A percentile compares a stretch with the other conserved stretches of the same genome.
These are phyloP conservation scores for Perkinsela sp. DNA, from an alignment of 208 protist species.

Conservation along the genomic window DNA sequence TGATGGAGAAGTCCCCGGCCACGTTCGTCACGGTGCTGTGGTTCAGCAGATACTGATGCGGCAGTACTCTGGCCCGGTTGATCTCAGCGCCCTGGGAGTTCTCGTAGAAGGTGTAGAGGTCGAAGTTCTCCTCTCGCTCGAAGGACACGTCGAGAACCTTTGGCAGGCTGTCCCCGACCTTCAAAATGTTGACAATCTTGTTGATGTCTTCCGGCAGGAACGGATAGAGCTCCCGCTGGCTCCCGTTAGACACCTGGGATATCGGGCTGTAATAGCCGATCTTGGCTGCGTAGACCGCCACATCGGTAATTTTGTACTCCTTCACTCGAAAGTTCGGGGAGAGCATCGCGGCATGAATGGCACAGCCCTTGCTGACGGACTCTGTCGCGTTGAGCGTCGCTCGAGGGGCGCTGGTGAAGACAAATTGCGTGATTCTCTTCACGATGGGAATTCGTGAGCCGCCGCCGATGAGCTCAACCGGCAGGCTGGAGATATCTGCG, in stretches of 20 bases:
- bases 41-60: slow-evolving; percentile 3
- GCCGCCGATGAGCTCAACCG: slow-evolving; percentile 63
- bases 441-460: slow-evolving; percentile 57
- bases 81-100: slow-evolving; percentile 13
- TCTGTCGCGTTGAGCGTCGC: slow-evolving; percentile 65
- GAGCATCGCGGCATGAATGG: slow-evolving; percentile 51
- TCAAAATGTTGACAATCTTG: slow-evolving; percentile 33
- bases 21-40: slow-evolving; percentile 15
- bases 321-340: slow-evolving; percentile 60
- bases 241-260: slow-evolving; percentile 10
- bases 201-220: slow-evolving; percentile 49
- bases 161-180: slow-evolving; percentile 18
- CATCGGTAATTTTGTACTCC: slow-evolving; percentile 40
- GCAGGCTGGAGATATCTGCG: slow-evolving; percentile 11
- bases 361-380: slow-evolving; percentile 40
- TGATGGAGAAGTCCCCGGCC: slow-evolving; percentile 32
- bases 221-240: slow-evolving; percentile 15
- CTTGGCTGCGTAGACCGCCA: slow-evolving; percentile 30
- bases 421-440: slow-evolving; percentile 26
- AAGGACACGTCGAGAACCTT: slow-evolving; percentile 50
- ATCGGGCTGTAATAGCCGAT: slow-evolving; percentile 25
- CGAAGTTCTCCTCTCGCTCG: slow-evolving; percentile 18
- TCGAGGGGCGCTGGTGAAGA: slow-evolving; percentile 19
- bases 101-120: slow-evolving; percentile 50
- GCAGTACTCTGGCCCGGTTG: neutral